Conservation (phyloP, 2,329 filamentous ascomycete species). For the Didymella keratinophila region DNA sequence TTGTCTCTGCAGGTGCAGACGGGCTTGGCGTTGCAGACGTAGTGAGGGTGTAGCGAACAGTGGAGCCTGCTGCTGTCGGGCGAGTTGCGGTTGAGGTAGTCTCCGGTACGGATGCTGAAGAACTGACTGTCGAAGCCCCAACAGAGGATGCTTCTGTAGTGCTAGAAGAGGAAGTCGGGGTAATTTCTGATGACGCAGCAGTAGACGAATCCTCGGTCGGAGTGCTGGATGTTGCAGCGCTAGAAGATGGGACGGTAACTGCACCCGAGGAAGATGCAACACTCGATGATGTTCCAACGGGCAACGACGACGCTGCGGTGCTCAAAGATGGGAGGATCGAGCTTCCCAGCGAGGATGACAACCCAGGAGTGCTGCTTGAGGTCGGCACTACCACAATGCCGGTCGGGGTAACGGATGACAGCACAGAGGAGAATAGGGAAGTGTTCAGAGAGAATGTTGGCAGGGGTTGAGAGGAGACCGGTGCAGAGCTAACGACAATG, state of each 20-base stretch:
- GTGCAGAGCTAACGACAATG: background rate
- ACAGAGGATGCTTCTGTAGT: background rate
- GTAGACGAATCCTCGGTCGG: background rate
- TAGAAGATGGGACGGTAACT: background rate
- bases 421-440: background rate
- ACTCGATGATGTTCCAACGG: background rate
- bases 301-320: background rate
- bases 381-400: background rate
- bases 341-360: background rate
- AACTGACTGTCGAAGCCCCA: background rate
- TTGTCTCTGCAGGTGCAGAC: slow-evolving; percentile 23
- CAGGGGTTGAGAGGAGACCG: background rate
- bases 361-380: background rate
- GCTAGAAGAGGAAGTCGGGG: background rate
- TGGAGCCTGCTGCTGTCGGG: slow-evolving; percentile 23
- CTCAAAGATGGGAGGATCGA: background rate
- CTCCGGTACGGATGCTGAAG: slow-evolving; percentile 3
- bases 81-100: slow-evolving; percentile 10
- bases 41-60: slow-evolving; percentile 25
- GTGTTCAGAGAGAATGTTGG: slow-evolving; percentile 13
- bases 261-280: background rate
- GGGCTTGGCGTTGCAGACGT: slow-evolving; percentile 25
- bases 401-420: background rate
- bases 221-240: background rate
- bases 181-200: background rate